These are phyloP conservation scores for Melaleuca quinquenervia DNA, from an alignment of 345 rosid genomes.

Conservation along the genomic window DNA sequence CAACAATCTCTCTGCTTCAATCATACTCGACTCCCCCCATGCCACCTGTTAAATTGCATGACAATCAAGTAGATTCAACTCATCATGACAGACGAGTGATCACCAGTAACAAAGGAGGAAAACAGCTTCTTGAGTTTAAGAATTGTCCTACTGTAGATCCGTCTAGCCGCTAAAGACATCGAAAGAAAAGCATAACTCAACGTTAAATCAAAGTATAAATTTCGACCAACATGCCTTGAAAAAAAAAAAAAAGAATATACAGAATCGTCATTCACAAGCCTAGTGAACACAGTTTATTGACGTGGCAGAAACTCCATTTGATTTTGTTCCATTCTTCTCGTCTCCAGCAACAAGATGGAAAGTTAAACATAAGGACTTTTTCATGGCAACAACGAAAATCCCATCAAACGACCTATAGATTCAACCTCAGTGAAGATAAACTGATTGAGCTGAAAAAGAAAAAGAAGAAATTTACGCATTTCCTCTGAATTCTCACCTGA, in stretches of 20 bases:
- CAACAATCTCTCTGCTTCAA: conserved; percentile 78
- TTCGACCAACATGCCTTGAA: neutral
- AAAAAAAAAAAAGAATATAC: neutral
- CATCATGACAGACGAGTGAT: neutral
- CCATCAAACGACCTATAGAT: neutral
- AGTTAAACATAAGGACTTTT: neutral
- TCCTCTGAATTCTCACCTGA: conserved; percentile 23
- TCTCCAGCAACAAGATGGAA: neutral
- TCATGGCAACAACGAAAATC: neutral
- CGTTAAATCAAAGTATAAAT: neutral
- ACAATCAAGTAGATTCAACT: neutral
- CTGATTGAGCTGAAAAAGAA: neutral
- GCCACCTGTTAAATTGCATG: conserved; percentile 32
- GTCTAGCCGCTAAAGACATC: neutral
- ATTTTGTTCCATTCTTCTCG: neutral
- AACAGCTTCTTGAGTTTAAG: neutral
- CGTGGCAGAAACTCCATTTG: neutral
- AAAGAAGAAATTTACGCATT: neutral
- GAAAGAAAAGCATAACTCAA: neutral
- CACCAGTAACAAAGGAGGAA: neutral
- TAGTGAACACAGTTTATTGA: neutral
- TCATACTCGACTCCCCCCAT: conserved; percentile 94
- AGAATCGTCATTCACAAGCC: neutral
- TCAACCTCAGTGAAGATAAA: neutral
- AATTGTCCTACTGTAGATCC: neutral